Evolutionary conservation across 805 yeast genomes (phyloP).

Genomic region (Yarrowia osloensis): DNA sequence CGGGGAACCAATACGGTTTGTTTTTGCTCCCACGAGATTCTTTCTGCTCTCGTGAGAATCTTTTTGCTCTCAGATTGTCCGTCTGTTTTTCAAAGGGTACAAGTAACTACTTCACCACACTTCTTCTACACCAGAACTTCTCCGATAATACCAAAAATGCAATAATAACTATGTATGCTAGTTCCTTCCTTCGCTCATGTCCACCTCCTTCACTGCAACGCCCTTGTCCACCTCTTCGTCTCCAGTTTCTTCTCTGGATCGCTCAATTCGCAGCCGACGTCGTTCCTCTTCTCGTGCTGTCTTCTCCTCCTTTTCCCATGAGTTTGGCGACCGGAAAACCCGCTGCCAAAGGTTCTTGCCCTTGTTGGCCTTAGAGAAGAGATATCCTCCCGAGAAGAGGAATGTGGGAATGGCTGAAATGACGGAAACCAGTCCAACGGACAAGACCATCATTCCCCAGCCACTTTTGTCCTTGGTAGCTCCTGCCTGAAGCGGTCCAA

Average conservation of each 20-base stretch:
- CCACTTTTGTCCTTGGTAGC: conserved; percentile 36
- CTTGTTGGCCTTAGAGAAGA: conserved; percentile 15
- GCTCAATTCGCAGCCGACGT: not conserved
- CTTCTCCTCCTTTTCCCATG: conserved; percentile 16
- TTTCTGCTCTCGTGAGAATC: too few species aligned
- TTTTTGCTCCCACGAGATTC: not conserved
- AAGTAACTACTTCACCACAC: too few species aligned
- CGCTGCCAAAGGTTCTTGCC: conserved; percentile 3
- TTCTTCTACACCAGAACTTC: too few species aligned
- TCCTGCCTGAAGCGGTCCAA: conserved; percentile 43
- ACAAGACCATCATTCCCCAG: conserved; percentile 36
- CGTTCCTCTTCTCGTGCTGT: not conserved
- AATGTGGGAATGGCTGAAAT: conserved; percentile 37
- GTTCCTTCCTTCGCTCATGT: not conserved
- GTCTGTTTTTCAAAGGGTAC: too few species aligned
- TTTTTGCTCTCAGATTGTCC: too few species aligned
- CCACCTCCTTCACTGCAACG: not conserved
- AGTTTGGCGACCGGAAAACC: not conserved
- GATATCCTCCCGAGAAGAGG: conserved; percentile 39
- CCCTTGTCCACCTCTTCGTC: not conserved
- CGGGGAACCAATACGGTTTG: too few species aligned
- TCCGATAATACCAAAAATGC: too few species aligned
- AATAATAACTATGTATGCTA: not conserved
- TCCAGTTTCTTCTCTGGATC: not conserved
- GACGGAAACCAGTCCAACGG: conserved; percentile 35